These are phyloP conservation scores for Sclerotinia trifoliorum DNA, from an alignment of 2,329 filamentous ascomycete species.

Conservation along the genomic window DNA sequence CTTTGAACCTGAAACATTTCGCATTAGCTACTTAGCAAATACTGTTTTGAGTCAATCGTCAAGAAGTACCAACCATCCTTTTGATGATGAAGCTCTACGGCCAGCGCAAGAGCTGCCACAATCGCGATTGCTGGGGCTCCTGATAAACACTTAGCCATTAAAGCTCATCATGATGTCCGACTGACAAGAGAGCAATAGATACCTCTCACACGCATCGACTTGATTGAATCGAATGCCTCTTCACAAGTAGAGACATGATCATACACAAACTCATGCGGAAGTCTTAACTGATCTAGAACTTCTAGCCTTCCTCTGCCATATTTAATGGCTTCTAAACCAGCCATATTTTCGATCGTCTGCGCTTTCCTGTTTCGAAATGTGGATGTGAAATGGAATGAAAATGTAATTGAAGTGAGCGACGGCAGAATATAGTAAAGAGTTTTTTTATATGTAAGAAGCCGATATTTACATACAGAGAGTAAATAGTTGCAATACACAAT, in stretches of 20 bases:
- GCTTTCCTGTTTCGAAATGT: background rate
- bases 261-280: conserved; percentile 79
- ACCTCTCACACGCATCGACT: conserved; percentile 72
- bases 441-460: background rate
- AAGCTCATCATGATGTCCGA: background rate
- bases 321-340: conserved; percentile 70
- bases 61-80: conserved; percentile 42
- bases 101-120: conserved; percentile 86
- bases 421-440: background rate
- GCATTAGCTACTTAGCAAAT: background rate
- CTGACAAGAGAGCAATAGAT: conserved; percentile 13
- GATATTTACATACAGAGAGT: background rate
- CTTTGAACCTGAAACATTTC: conserved; percentile 25
- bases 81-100: conserved; percentile 72
- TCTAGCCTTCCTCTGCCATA: conserved; percentile 70
- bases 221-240: conserved; percentile 80
- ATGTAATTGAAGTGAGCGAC: background rate
- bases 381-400: background rate
- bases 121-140: conserved; percentile 96
- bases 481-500: background rate
- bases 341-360: conserved; percentile 26
- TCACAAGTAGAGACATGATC: conserved; percentile 67
- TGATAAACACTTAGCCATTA: conserved; percentile 30
- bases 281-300: conserved; percentile 79
- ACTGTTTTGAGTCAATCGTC: background rate